Percentiles rank a stretch among this genome's conserved stretches.
Conservation (phyloP, 352 stramenopile species). For the Phytophthora pluvialis region DNA sequence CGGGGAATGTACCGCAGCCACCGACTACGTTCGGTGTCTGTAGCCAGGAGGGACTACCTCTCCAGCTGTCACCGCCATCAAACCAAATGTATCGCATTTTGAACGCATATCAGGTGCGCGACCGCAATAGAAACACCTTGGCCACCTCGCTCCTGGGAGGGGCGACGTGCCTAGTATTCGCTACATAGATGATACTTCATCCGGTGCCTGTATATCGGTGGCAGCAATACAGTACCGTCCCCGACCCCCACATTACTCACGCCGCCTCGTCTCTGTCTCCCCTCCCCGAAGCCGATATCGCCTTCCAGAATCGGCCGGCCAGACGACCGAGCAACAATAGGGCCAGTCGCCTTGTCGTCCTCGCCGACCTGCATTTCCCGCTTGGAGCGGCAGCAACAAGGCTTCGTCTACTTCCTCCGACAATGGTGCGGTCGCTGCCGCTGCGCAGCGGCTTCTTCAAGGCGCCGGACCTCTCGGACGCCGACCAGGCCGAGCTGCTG, state of each 20-base stretch:
- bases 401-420: neutral
- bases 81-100: constrained; percentile 2
- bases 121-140: neutral
- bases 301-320: neutral
- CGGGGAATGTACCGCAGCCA: neutral
- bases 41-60: neutral
- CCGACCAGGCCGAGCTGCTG: constrained; percentile 78
- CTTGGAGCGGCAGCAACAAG: neutral
- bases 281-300: constrained; percentile 24
- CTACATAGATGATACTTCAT: neutral
- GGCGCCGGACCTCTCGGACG: constrained; percentile 58
- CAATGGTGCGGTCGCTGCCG: constrained; percentile 81
- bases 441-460: constrained; percentile 83
- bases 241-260: constrained; percentile 4
- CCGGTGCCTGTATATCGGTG: neutral
- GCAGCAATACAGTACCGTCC: neutral
- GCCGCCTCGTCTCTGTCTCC: constrained; percentile 11
- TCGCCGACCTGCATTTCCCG: constrained; percentile 13
- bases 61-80: neutral
- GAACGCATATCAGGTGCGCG: neutral
- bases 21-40: neutral
- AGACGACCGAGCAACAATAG: constrained; percentile 33
- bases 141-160: neutral
- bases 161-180: neutral
- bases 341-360: constrained; percentile 28